Evolutionary conservation across 2,329 filamentous ascomycete species (phyloP).

Genomic region (Cadophora luteo-olivacea): DNA sequence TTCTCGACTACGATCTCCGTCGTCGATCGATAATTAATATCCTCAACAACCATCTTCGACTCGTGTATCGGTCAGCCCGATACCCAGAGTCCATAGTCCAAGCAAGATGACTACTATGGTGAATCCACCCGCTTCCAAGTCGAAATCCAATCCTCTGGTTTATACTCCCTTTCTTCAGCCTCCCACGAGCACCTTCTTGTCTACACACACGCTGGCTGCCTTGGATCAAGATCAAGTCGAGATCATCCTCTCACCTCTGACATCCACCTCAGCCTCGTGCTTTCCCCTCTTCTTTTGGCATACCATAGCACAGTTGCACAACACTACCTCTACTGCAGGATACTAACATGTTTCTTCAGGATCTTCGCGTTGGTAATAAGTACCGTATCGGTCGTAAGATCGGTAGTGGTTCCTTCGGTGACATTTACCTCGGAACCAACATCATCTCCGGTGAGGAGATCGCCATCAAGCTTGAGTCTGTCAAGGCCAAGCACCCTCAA

Average conservation of each 20-base stretch:
- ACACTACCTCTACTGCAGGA: constrained; percentile 15
- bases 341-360: constrained; percentile 60
- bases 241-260: constrained; percentile 23
- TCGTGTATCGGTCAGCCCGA: constrained; percentile 42
- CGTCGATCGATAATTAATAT: constrained; percentile 28
- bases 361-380: constrained; percentile 98
- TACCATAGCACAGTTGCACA: constrained; percentile 17
- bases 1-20: constrained; percentile 26
- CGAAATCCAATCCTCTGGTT: constrained; percentile 47
- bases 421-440: constrained; percentile 99
- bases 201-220: constrained; percentile 33
- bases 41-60: constrained; percentile 33
- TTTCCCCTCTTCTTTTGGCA: constrained; percentile 7
- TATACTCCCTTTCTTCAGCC: constrained; percentile 49
- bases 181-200: constrained; percentile 43
- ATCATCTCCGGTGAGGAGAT: constrained; percentile 99
- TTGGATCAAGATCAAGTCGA: constrained; percentile 28
- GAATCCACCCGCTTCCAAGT: constrained; percentile 48
- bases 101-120: constrained; percentile 69
- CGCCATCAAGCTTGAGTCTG: constrained; percentile 98
- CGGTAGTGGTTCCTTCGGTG: constrained; percentile 95
- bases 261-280: constrained; percentile 16
- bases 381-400: constrained; percentile 99
- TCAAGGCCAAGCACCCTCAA: constrained; percentile 99
- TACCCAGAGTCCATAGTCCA: constrained; percentile 46